Conservation (phyloP, 495 filamentous ascomycete genomes). For the Xylaria telfairii region DNA sequence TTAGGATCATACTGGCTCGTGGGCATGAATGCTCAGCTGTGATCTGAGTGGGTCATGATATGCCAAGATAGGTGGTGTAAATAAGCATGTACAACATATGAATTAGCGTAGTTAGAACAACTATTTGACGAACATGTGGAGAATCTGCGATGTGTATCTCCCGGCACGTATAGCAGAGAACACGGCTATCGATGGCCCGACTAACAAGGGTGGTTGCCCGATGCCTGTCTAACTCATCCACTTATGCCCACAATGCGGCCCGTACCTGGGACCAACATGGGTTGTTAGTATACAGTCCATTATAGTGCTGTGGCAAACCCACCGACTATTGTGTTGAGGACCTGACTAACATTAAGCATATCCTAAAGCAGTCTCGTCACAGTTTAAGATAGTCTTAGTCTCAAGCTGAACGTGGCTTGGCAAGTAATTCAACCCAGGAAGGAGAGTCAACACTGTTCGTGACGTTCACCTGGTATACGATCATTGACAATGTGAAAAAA, state of each 20-base stretch:
- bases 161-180: background rate
- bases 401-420: conserved; percentile 16
- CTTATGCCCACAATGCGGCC: background rate
- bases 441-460: background rate
- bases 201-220: conserved; percentile 1
- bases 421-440: background rate
- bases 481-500: background rate
- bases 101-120: background rate
- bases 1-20: background rate
- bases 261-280: background rate
- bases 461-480: background rate
- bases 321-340: conserved; percentile 11
- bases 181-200: background rate
- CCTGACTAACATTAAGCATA: background rate
- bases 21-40: background rate
- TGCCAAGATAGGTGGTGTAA: background rate
- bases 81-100: background rate
- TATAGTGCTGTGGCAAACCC: background rate
- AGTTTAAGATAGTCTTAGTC: background rate
- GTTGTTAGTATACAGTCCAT: background rate
- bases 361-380: background rate
- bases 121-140: background rate
- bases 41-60: background rate
- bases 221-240: background rate
- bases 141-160: background rate